Base-by-base conservation (phyloP, 2,329 filamentous ascomycete genomes). In the Chaetomiaceae sp. region DNA sequence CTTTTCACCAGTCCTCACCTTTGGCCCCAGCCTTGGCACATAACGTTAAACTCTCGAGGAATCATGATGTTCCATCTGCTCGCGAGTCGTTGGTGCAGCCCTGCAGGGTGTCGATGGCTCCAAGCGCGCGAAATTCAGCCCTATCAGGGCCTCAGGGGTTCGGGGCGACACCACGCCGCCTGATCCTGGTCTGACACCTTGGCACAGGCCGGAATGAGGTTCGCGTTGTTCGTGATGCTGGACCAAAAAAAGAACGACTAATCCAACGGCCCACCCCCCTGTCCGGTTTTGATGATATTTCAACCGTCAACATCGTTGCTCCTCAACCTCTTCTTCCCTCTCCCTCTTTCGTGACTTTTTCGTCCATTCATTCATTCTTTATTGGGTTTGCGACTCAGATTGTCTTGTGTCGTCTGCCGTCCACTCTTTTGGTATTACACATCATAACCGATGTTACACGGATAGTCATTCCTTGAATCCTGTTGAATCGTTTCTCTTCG, bases 161-260 rank as follows among this genome's bases (percentile, higher is more conserved):
- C 47, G 39, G 47, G 20, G 34, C 39, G 41, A 49, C 47, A 30
- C 39, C 41, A 23, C 31, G 9, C 47, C 47, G 31, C 12, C 39
- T 41, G 19, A 34, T 38, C 38, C 47, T 43, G 44, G 40, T 44
- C 40, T 49, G 47, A 43, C 47, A 44, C 38, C 38, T 49, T 35
- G 38, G 33, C 47, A 43, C 17, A 7, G 21, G 31, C 39, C 20
- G 39, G 21, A 49, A 43, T 49, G n/a, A n/a, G n/a, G n/a, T n/a
- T n/a, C n/a, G n/a, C n/a, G n/a, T n/a, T n/a, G n/a, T 21, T 49
- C 41, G 27, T 25, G 30, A 37, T 27, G 47, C 31, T 49, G 17
- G 17, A 16, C n/a, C 9, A n/a, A 25, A 40, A 40, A 16, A 23
- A 40, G 4, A 25, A 25, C 10, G 9, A 6, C n/a, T n/a, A n/a